phyloP scores from a whole-genome alignment of 768 basidiomycete species.

The Tremella mesenterica region DNA sequence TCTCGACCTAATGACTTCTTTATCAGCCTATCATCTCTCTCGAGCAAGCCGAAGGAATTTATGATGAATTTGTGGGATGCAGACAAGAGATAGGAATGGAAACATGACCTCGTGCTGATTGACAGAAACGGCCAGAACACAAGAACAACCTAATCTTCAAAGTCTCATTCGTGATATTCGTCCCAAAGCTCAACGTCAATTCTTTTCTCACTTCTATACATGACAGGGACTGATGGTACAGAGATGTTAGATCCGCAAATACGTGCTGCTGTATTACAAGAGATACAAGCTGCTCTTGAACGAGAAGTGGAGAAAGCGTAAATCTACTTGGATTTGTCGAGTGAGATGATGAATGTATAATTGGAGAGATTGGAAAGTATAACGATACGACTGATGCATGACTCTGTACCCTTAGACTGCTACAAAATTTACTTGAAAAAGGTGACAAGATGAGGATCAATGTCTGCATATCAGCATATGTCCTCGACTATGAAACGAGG shows the following conservation, averaged over 20 bases:
- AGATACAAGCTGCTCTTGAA: conserved; percentile 32
- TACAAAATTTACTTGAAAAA: background rate
- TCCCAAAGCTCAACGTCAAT: conserved; percentile 25
- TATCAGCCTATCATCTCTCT: background rate
- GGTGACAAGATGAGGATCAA: too few relatives aligned
- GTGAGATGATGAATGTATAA: too few relatives aligned
- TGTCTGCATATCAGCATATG: conserved; percentile 1
- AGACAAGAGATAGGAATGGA: background rate
- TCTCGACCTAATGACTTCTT: background rate
- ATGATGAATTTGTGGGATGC: too few relatives aligned
- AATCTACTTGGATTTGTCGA: too few relatives aligned
- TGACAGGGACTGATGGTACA: conserved; percentile 6
- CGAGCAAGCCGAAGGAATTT: too few relatives aligned
- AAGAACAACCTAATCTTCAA: conserved; percentile 28
- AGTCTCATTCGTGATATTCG: conserved; percentile 19
- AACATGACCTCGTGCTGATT: background rate
- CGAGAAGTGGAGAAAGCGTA: conserved; percentile 33
- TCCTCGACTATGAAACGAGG: background rate
- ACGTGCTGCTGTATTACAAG: conserved; percentile 20
- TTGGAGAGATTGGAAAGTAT: too few relatives aligned
- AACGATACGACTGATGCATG: too few relatives aligned
- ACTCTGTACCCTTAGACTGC: background rate
- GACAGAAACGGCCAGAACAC: conserved; percentile 27
- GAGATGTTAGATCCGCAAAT: conserved; percentile 19
- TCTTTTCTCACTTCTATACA: background rate